Evolutionary conservation across 2,329 filamentous ascomycete genomes (phyloP), one percentile per base, ranked within the genome.

Genomic region (Aspergillaceae sp.): DNA sequence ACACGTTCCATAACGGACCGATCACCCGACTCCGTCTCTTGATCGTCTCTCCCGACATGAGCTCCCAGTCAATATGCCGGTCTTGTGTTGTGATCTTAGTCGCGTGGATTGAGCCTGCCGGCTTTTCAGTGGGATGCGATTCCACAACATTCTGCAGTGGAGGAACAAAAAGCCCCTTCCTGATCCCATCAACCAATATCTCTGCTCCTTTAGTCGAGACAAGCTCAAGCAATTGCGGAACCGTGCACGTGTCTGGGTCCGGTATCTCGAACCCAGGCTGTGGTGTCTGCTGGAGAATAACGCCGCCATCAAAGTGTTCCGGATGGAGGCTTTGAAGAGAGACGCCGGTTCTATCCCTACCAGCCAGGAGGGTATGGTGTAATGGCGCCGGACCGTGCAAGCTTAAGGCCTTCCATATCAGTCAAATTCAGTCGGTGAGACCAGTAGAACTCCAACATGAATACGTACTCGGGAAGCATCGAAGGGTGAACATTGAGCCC

Each of bases 401-500:
- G 62, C 84, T 87, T 47, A 40, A 26, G 3, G 42, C 4, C 9
- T 26, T 10, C 8, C 6, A 8, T 38, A 29, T 43, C 33, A 36
- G 42, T 35, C 42, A 29, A 35, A 28, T 10, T 10, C 29, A 7
- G 2, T 34, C 10, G 7, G 30, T 7, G 7, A 7, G n/a, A 27
- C 28, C 41, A 4, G 29, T 27, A 3, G n/a, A 30, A 9, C 11
- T 42, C 32, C 26, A 19, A 26, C 10, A 19, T 29, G 38, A 29
- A 4, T 5, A 61, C 73, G 55, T 73, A 87, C 82, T 92, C 84
- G 3, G 90, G 91, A 9, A 98, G 77, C 29, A 96, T 69, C 0
- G 91, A 97, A 1, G 92, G 92, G 60, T 98, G 92, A 2, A 98
- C 77, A 65, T 98, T 98, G 3, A 98, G 70, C 0, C 92, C 92